Conservation (phyloP, 2,329 filamentous ascomycete genomes). For the Penicillium psychrosexuale region DNA sequence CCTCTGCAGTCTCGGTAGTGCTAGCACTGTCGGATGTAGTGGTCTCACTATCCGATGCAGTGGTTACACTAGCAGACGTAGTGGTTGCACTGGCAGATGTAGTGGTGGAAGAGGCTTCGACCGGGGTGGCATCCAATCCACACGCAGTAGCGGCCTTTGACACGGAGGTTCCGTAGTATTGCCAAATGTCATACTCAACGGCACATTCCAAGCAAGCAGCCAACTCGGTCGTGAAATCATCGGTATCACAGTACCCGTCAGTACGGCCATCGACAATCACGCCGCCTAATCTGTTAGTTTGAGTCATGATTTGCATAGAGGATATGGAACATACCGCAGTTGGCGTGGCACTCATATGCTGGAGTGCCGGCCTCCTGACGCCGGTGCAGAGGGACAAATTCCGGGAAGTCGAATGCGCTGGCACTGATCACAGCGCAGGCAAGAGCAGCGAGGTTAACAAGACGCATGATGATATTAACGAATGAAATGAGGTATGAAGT, state of each 20-base stretch:
- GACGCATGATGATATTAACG: not conserved
- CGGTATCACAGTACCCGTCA: not conserved
- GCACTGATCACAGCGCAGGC: not conserved
- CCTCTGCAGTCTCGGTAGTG: not conserved
- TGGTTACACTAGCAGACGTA: not conserved
- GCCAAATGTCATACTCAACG: constrained; percentile 45
- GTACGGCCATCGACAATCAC: not conserved
- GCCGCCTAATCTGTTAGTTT: not conserved
- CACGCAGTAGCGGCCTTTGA: constrained; percentile 34
- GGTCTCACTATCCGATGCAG: not conserved
- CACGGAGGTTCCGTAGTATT: constrained; percentile 43
- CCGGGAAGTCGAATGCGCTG: constrained; percentile 1
- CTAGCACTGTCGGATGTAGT: not conserved
- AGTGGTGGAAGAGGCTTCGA: not conserved
- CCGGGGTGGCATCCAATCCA: constrained; percentile 25
- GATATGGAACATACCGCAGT: constrained; percentile 29
- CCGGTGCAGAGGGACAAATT: constrained; percentile 3
- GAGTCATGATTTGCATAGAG: not conserved
- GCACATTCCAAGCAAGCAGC: constrained; percentile 44
- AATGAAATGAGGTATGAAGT: not conserved
- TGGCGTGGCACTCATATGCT: constrained; percentile 35
- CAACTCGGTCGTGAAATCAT: constrained; percentile 25
- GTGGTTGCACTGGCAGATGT: not conserved
- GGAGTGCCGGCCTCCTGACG: constrained; percentile 25
- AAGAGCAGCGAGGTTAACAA: not conserved